Percentiles rank a stretch among this genome's conserved stretches.
These are phyloP conservation scores for Xylaria venustula DNA, from an alignment of 495 filamentous ascomycete genomes.

Conservation along the genomic window DNA sequence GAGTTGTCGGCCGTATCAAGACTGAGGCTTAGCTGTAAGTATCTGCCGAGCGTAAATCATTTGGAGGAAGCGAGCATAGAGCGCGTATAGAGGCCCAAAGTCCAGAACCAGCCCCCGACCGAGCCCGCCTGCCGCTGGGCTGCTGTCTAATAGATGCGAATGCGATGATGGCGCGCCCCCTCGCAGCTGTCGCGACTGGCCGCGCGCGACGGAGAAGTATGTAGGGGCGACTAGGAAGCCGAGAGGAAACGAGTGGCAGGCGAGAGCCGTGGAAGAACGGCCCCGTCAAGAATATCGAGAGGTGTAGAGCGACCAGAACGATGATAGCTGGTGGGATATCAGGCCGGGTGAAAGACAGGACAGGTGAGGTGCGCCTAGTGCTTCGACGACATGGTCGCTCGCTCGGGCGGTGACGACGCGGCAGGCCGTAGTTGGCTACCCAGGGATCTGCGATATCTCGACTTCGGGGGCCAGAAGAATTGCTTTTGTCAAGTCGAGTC, in stretches of 20 bases:
- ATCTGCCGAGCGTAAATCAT: not conserved
- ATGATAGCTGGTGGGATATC: not conserved
- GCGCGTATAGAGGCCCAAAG: no score
- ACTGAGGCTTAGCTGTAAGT: not conserved
- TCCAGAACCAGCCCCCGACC: no score
- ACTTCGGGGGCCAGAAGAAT: no score
- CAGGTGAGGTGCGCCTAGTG: constrained; percentile 3
- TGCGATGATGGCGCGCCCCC: not conserved
- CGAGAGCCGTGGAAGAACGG: not conserved
- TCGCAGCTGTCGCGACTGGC: constrained; percentile 1
- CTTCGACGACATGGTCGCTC: not conserved
- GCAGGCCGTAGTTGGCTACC: not conserved
- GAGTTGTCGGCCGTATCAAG: not conserved
- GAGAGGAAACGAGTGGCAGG: constrained; percentile 4
- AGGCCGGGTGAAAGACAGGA: not conserved
- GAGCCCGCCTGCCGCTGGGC: not conserved
- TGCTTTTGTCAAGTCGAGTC: not conserved
- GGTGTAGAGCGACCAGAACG: not conserved
- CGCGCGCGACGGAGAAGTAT: not conserved
- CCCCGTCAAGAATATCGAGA: not conserved
- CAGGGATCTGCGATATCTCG: not conserved
- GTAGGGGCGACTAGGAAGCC: not conserved
- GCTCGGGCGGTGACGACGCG: not conserved
- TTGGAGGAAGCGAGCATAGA: no score
- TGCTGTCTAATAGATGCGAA: not conserved